These are phyloP conservation scores for Fonsecaea erecta DNA, from an alignment of 2,329 filamentous ascomycete genomes.

Conservation along the genomic window DNA sequence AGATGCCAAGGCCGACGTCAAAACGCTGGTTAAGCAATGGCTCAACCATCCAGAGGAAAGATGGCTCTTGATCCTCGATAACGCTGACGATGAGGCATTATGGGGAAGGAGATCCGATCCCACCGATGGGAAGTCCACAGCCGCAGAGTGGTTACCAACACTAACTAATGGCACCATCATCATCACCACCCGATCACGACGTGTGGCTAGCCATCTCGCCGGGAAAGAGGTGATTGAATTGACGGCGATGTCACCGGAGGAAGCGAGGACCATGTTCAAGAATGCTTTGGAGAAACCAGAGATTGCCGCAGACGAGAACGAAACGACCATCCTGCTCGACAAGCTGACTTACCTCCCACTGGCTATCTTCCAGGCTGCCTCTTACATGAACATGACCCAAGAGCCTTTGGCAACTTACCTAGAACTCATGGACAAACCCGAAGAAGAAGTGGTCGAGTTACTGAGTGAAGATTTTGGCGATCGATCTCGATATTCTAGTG, in stretches of 20 bases:
- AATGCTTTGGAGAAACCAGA: neutral
- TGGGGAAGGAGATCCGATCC: neutral
- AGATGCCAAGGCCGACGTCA: slow-evolving; percentile 38
- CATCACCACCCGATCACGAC: neutral
- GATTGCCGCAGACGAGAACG: neutral
- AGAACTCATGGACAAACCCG: slow-evolving; percentile 35
- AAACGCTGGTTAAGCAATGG: slow-evolving; percentile 38
- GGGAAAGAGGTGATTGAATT: slow-evolving; percentile 13
- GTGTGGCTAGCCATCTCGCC: neutral
- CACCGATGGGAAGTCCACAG: neutral
- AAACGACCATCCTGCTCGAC: slow-evolving; percentile 27
- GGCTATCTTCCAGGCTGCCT: slow-evolving; percentile 38
- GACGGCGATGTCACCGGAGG: neutral
- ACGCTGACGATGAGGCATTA: slow-evolving; percentile 22
- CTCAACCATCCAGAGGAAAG: slow-evolving; percentile 37
- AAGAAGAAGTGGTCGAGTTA: slow-evolving; percentile 40
- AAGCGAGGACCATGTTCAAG: slow-evolving; percentile 25
- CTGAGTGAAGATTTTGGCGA: slow-evolving; percentile 44
- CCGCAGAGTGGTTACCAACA: slow-evolving; percentile 33
- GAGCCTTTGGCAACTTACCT: slow-evolving; percentile 28
- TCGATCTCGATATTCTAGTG: slow-evolving; percentile 38
- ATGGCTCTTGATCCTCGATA: slow-evolving; percentile 43
- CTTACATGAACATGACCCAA: slow-evolving; percentile 34
- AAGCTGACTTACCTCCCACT: slow-evolving; percentile 38
- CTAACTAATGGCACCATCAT: slow-evolving; percentile 33